A percentile compares a stretch with the other conserved stretches of the same genome.
Conservation (phyloP, 2,329 filamentous ascomycete genomes). For the Paraphoma sp. region DNA sequence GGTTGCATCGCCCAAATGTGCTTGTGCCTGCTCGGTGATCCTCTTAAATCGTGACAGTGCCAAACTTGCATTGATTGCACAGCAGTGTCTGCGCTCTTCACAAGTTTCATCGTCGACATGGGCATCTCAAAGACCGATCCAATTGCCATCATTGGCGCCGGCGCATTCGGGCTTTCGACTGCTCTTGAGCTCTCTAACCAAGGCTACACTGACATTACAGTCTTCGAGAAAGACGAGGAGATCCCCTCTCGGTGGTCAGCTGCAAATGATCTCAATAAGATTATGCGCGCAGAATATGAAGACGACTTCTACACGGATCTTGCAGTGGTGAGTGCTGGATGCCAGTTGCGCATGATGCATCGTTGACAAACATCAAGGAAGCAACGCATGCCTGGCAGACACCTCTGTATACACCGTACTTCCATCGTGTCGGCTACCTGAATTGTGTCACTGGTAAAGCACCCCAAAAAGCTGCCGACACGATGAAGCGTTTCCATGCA, state of each 20-base stretch:
- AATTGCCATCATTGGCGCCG: slow-evolving; percentile 38
- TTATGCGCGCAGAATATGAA: slow-evolving; percentile 65
- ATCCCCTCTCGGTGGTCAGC: slow-evolving; percentile 61
- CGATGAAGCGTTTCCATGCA: slow-evolving; percentile 51
- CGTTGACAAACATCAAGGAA: slow-evolving; percentile 42
- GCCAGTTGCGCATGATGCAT: not conserved
- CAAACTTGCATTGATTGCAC: no score
- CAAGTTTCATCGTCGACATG: slow-evolving; percentile 15
- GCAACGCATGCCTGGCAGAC: slow-evolving; percentile 62
- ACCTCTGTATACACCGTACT: slow-evolving; percentile 62
- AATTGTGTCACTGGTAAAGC: slow-evolving; percentile 58
- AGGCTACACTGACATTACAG: slow-evolving; percentile 38
- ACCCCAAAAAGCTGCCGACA: slow-evolving; percentile 57
- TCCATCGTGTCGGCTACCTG: slow-evolving; percentile 59
- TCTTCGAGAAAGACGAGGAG: slow-evolving; percentile 39
- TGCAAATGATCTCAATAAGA: slow-evolving; percentile 68
- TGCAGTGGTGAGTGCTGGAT: slow-evolving; percentile 52
- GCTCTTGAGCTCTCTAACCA: slow-evolving; percentile 38
- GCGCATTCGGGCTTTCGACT: slow-evolving; percentile 41
- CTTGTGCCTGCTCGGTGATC: not conserved
- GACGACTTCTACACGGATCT: slow-evolving; percentile 64
- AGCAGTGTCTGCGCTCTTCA: not conserved
- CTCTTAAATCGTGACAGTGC: not conserved
- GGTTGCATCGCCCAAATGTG: not conserved
- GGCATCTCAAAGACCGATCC: slow-evolving; percentile 24